Base-by-base conservation (phyloP, 2,329 filamentous ascomycete genomes). In the Aspergillus thermomutatus region DNA sequence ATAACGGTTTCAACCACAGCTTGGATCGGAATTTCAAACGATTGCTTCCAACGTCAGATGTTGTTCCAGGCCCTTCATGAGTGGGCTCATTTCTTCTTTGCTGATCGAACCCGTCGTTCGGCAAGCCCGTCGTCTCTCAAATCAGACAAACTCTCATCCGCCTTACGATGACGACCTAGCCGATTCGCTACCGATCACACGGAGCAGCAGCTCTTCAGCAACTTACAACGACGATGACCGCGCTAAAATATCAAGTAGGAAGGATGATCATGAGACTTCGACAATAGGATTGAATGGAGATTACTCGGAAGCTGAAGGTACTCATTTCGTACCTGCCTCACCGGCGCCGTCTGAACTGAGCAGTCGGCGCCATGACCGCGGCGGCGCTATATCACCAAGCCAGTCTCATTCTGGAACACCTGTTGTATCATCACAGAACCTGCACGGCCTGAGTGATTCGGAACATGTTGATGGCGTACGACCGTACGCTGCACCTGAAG, bases 71-170 rank as follows among this genome's bases (percentile, higher is more conserved):
- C 62, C 64, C 65, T 70, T 66, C 71, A 80, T 80, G 77, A 79
- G 71, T 67, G 71, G 72, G 64, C 75, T 75, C 50, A 69, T 79
- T 52, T 70, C 69, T 28, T 77, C 77, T 43, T 71, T 76, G 56
- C 65, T 79, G 49, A 73, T 75, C 57, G 76, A 78, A 63, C 71
- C 75, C 50, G 72, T 76, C 60, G 65, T 77, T 60, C 75, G 75
- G 60, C 72, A 74, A 69, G 73, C 75, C 60, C 71, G 72, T 59
- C 75, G 72, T 58, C 71, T 74, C 57, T 76, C 75, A 37, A 61
- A 58, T 50, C 67, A 62, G 48, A 50, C 62, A 37, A 49, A 56
- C 53, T 41, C 63, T 49, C 58, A 52, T 27, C 57, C 68, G 60
- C 57, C 64, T 65, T 60, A 58, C 55, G 60, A 54, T 50, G 59